Base-by-base conservation (phyloP, 805 yeast species). In the Yueomyces sp. region DNA sequence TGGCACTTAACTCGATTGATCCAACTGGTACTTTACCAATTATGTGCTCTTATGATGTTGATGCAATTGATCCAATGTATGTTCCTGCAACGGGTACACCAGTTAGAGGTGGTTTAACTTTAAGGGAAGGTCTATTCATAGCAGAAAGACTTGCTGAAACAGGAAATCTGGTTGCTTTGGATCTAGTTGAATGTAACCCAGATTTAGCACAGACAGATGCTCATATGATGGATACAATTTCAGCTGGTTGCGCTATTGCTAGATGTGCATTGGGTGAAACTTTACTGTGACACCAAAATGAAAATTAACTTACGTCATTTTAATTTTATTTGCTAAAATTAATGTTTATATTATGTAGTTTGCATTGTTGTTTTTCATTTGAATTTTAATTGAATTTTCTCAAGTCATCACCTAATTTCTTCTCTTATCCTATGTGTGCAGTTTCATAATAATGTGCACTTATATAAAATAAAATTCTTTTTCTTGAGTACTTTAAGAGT, bases 41-140 rank as follows among this genome's bases (percentile, higher is more conserved):
- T 49, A 96, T 90, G 68, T 66, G 92, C 51, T 81, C 94, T 29
- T 90, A 88, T 60, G 98, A 90, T 59, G 96, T 90, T 39, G 98
- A 90, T 65, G 96, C 96, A 38, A 81, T 92, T 46, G 98, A 90
- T 64, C 97, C 97, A 40, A 72, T 78, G 48, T 87, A 70, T 58
- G 96, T 92, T 11, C 96, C 96, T 26, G 95, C 96, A 37, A 90
- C 98, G 1, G 98, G 98, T 44, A 92, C 98, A 1, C 90, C 96
- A 38, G 98, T 90, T 12, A 79, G 95, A 62, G 97, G 97, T 50
- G 98, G 98, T 3, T 70, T 90, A 50, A 81, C 96, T 6, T 73
- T 90, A 63, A 77, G 98, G 67, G 98, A 90, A 66, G 96, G 96
- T 41, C 73, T 92, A 60, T 90, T 82, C 60, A 65, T 90, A 43